A percentile compares a stretch with the other conserved stretches of the same genome.
phyloP scores from a whole-genome alignment of 169 alveolate genomes.

The Cryptosporidium sp. region DNA sequence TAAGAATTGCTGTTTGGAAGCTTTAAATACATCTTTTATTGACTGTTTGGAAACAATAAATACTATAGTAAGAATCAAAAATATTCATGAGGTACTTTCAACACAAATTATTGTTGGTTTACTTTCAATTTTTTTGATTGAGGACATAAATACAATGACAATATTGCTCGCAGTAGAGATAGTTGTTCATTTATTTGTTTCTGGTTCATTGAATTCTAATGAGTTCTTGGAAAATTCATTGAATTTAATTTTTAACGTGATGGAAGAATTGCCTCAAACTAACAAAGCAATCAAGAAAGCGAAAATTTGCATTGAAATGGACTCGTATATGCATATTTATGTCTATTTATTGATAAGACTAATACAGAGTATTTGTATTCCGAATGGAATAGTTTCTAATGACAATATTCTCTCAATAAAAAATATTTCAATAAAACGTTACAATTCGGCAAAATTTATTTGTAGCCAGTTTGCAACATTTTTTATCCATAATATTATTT shows the following conservation, averaged over 20 bases:
- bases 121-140: conserved; percentile 20
- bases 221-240: conserved; percentile 35
- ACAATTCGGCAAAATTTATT: conserved; percentile 20
- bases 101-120: conserved; percentile 30
- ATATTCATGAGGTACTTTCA: conserved; percentile 17
- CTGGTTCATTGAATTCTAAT: conserved; percentile 26
- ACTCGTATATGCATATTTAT: conserved; percentile 30
- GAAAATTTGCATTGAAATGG: conserved; percentile 26
- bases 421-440: conserved; percentile 23
- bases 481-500: conserved; percentile 7
- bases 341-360: conserved; percentile 24
- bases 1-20: neutral
- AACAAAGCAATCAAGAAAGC: conserved; percentile 40
- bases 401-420: neutral
- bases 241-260: conserved; percentile 14
- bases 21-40: neutral
- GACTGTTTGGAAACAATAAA: conserved; percentile 15
- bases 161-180: conserved; percentile 2
- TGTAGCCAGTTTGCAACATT: conserved; percentile 60
- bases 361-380: conserved; percentile 45
- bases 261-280: conserved; percentile 38
- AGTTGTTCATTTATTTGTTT: conserved; percentile 49
- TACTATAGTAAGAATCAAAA: neutral
- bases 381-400: conserved; percentile 20
- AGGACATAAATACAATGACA: conserved; percentile 15